phyloP scores from a whole-genome alignment of 768 basidiomycete species.

The Leucocoprinus sp. region DNA sequence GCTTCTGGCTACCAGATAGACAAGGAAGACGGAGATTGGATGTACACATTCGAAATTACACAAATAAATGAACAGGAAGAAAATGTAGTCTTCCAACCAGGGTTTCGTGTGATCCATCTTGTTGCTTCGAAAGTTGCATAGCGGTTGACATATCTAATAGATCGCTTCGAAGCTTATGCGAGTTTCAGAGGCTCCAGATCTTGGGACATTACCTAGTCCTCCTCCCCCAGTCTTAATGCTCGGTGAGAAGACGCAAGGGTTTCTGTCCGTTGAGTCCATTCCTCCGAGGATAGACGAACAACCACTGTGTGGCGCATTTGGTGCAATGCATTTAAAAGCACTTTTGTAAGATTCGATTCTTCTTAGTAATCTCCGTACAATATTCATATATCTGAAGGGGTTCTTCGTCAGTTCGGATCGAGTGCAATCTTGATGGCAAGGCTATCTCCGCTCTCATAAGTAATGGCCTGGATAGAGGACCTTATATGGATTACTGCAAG shows the following conservation, averaged over 20 bases:
- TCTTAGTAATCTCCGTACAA: background rate
- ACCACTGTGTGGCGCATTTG: background rate
- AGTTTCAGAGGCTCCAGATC: background rate
- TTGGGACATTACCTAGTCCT: background rate
- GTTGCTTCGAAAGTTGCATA: too few species aligned
- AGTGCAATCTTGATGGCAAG: conserved; percentile 1
- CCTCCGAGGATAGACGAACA: conserved; percentile 3
- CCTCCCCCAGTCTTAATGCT: background rate
- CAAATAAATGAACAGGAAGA: conserved; percentile 52
- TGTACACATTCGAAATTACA: conserved; percentile 46
- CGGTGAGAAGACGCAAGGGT: conserved; percentile 2
- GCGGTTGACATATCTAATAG: background rate
- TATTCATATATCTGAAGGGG: background rate
- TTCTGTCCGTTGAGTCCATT: background rate
- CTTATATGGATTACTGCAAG: background rate
- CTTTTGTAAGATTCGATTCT: conserved; percentile 1
- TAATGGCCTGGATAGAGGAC: background rate
- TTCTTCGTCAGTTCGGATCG: background rate
- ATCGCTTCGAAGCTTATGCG: background rate
- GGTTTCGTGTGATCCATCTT: conserved; percentile 32
- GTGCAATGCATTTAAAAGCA: background rate
- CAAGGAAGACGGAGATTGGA: conserved; percentile 39
- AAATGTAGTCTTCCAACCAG: conserved; percentile 30
- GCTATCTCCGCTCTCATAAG: background rate
- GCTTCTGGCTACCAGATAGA: conserved; percentile 20